Conservation (phyloP, 805 yeast species). For the Lipomyces anomalus region DNA sequence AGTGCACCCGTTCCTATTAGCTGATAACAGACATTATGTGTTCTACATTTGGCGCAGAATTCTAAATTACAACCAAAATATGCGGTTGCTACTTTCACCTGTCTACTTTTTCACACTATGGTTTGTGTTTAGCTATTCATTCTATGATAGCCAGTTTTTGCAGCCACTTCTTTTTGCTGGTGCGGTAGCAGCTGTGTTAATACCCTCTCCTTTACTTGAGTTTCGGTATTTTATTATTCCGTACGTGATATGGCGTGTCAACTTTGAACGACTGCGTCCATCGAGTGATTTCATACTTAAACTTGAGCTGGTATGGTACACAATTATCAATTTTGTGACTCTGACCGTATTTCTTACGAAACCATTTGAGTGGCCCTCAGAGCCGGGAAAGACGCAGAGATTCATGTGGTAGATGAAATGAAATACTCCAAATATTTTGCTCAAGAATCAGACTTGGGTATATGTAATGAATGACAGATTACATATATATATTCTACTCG, state of each 20-base stretch:
- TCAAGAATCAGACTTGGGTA: no score
- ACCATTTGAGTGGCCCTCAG: constrained; percentile 64
- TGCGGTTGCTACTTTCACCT: constrained; percentile 52
- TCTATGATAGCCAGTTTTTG: constrained; percentile 3
- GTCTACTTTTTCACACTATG: constrained; percentile 54
- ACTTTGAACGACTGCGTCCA: constrained; percentile 23
- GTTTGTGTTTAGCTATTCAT: constrained; percentile 31
- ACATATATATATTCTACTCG: no score
- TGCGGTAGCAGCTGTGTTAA: constrained; percentile 55
- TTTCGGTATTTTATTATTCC: constrained; percentile 90
- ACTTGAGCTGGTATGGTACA: constrained; percentile 46
- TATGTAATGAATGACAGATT: no score
- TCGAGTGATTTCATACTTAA: neutral
- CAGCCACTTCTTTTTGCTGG: constrained; percentile 41
- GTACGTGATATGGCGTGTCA: constrained; percentile 63
- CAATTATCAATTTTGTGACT: constrained; percentile 49
- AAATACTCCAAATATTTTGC: no score
- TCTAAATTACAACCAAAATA: constrained; percentile 45
- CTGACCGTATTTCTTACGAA: constrained; percentile 51
- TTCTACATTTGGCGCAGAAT: constrained; percentile 76
- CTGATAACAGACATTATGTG: constrained; percentile 91
- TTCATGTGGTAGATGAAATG: constrained; percentile 93
- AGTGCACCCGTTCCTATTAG: constrained; percentile 83
- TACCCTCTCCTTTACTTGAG: constrained; percentile 90
- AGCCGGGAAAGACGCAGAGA: constrained; percentile 56